phyloP scores from a whole-genome alignment of 192 early-diverging fungal species.

The Coemansia sp. region DNA sequence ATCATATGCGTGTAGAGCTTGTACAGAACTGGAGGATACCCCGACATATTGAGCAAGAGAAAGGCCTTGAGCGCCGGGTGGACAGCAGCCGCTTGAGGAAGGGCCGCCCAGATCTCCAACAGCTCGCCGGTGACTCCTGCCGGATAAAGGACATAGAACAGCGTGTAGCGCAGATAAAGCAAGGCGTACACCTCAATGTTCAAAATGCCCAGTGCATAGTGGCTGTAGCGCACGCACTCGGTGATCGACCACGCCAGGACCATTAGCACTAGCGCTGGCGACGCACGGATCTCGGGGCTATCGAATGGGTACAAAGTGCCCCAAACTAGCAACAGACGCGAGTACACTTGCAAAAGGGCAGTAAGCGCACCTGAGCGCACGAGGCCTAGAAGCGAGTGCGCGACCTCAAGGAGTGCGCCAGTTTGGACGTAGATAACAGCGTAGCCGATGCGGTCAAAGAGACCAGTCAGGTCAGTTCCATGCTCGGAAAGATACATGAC shows the following conservation, averaged over 20 bases:
- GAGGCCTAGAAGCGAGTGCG: slow-evolving; percentile 59
- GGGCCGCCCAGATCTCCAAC: slow-evolving; percentile 69
- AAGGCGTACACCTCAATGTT: slow-evolving; percentile 48
- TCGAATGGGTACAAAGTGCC: slow-evolving; percentile 71
- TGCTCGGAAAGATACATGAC: slow-evolving; percentile 55
- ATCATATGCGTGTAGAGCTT: slow-evolving; percentile 93
- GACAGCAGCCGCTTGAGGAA: slow-evolving; percentile 62
- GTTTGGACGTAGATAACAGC: slow-evolving; percentile 76
- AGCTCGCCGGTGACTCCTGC: slow-evolving; percentile 84
- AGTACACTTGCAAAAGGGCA: slow-evolving; percentile 84
- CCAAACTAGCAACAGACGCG: slow-evolving; percentile 85
- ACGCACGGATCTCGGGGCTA: slow-evolving; percentile 64
- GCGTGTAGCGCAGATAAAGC: slow-evolving; percentile 74
- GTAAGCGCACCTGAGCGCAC: slow-evolving; percentile 82
- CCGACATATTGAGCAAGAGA: slow-evolving; percentile 57
- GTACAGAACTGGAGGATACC: slow-evolving; percentile 77
- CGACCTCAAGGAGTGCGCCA: slow-evolving; percentile 79
- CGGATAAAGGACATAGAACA: slow-evolving; percentile 94
- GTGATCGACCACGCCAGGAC: slow-evolving; percentile 89
- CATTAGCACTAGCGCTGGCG: slow-evolving; percentile 78
- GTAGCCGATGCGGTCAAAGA: slow-evolving; percentile 67
- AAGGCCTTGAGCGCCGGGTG: slow-evolving; percentile 60
- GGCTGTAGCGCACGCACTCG: slow-evolving; percentile 90
- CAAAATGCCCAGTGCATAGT: slow-evolving; percentile 77
- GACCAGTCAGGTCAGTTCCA: slow-evolving; percentile 56